A percentile compares a stretch with the other conserved stretches of the same genome.
These are phyloP conservation scores for Cantharellus cinnabarinus DNA, from an alignment of 768 basidiomycete species.

Conservation along the genomic window DNA sequence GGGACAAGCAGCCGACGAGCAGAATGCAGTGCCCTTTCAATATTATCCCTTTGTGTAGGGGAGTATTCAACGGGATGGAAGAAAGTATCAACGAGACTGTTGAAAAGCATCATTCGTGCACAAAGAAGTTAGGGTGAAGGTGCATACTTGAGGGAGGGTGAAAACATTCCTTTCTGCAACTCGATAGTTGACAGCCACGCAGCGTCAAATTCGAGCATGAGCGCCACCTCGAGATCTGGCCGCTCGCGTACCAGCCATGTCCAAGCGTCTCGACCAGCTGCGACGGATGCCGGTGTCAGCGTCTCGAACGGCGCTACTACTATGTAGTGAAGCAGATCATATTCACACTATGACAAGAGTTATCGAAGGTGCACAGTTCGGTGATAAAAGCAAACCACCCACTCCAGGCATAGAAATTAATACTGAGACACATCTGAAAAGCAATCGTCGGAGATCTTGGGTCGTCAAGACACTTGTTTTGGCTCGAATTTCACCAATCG, in stretches of 20 bases:
- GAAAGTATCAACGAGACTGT: constrained; percentile 77
- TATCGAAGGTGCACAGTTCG: neutral
- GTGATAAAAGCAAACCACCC: constrained; percentile 21
- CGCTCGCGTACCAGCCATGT: constrained; percentile 86
- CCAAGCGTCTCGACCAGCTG: constrained; percentile 86
- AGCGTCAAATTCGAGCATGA: constrained; percentile 70
- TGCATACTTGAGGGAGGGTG: constrained; percentile 54
- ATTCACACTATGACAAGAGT: constrained; percentile 39
- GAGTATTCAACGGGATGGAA: constrained; percentile 67
- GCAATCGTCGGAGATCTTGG: constrained; percentile 61
- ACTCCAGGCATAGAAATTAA: constrained; percentile 40
- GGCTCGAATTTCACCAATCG: constrained; percentile 43
- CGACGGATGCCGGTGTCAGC: constrained; percentile 68
- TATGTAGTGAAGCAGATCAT: constrained; percentile 68
- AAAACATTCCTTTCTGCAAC: constrained; percentile 67
- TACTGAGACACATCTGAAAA: constrained; percentile 73
- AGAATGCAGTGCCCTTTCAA: constrained; percentile 47
- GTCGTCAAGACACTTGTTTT: constrained; percentile 59
- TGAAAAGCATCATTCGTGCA: neutral
- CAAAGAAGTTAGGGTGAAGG: neutral
- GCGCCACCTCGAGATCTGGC: constrained; percentile 55
- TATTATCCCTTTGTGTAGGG: constrained; percentile 69
- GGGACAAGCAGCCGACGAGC: constrained; percentile 59
- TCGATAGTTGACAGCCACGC: constrained; percentile 76
- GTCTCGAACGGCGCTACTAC: constrained; percentile 77